phyloP scores from a whole-genome alignment of 2,329 filamentous ascomycete genomes.

The Fusarium nurragi region DNA sequence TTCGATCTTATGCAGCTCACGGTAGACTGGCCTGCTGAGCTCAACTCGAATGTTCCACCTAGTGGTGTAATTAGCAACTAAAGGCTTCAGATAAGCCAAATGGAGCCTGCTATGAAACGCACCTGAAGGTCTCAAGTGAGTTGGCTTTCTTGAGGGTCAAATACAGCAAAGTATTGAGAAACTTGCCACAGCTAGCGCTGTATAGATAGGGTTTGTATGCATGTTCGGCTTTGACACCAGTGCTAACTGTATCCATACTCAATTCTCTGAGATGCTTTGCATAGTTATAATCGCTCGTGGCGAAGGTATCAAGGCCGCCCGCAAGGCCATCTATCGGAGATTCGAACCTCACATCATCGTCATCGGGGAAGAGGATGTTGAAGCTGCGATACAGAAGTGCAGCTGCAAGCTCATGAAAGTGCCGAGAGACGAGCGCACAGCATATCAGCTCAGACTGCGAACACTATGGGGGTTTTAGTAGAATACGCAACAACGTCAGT shows the following conservation, averaged over 20 bases:
- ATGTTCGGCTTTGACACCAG: conserved; percentile 62
- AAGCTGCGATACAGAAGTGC: conserved; percentile 68
- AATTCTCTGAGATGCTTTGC: conserved; percentile 65
- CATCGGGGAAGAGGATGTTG: conserved; percentile 69
- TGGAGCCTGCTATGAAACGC: conserved; percentile 38
- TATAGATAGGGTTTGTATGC: conserved; percentile 65
- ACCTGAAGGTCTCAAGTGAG: conserved; percentile 66
- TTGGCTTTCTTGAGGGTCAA: conserved; percentile 65
- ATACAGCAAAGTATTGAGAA: conserved; percentile 69
- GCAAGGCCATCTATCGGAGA: conserved; percentile 66
- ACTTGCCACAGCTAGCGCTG: conserved; percentile 67
- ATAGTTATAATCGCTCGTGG: conserved; percentile 71
- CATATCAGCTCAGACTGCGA: conserved; percentile 63
- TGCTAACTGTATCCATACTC: conserved; percentile 64
- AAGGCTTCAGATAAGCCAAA: neutral
- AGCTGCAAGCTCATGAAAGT: conserved; percentile 67
- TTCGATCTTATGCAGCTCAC: conserved; percentile 62
- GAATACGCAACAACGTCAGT: neutral
- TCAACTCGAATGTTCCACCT: conserved; percentile 74
- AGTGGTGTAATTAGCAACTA: neutral
- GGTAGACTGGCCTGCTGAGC: conserved; percentile 66
- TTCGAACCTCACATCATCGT: conserved; percentile 62
- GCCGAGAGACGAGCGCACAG: conserved; percentile 66
- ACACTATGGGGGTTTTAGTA: conserved; percentile 53
- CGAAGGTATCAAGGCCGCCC: conserved; percentile 68